Evolutionary conservation across 257 asterid genomes (phyloP).

Genomic region (Vinca minor): DNA sequence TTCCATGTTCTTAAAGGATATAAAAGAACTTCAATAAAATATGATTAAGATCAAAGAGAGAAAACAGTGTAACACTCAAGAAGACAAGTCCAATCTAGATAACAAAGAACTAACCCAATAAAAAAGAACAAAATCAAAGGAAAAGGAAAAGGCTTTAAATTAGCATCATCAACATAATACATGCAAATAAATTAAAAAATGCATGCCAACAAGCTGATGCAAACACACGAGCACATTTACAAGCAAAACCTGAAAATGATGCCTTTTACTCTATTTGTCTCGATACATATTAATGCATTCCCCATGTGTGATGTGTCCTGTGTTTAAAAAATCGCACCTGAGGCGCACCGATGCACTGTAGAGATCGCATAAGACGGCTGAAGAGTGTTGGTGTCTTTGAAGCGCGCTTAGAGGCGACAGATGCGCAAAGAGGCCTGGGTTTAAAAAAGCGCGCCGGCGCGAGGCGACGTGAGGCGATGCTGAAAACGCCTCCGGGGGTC

Average conservation of each 20-base stretch:
- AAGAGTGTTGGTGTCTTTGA: no score
- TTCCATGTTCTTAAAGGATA: neutral
- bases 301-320: no score
- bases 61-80: neutral
- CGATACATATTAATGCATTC: neutral
- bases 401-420: no score
- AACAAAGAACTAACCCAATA: neutral
- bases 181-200: neutral
- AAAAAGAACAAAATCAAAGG: neutral
- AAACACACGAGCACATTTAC: neutral
- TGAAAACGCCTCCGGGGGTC: no score
- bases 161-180: neutral
- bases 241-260: neutral
- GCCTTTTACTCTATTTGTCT: neutral
- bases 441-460: no score
- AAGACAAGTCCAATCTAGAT: neutral
- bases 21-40: slow-evolving; percentile 2
- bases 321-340: no score
- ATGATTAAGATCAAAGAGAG: neutral
- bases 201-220: neutral
- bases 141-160: neutral
- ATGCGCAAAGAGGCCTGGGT: no score
- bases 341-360: no score
- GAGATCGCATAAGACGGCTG: no score
- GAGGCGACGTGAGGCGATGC: no score